phyloP scores from a whole-genome alignment of 176 grass and related monocot genomes.

The Aegilops speltoides region DNA sequence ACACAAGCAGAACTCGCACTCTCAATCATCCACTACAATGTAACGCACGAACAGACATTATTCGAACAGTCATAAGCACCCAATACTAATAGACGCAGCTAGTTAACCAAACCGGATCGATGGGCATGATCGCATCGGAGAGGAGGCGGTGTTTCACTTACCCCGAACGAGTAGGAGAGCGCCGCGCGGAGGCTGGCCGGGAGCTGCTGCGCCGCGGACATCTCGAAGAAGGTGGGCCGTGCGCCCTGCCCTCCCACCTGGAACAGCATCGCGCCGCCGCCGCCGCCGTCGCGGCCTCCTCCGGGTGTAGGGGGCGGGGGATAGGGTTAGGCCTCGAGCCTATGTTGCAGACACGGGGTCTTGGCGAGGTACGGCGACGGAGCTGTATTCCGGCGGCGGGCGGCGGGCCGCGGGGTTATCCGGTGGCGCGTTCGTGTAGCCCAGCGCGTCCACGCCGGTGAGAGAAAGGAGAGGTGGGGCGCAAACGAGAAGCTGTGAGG shows the following conservation, averaged over 20 bases:
- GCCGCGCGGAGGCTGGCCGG: slow-evolving; percentile 85
- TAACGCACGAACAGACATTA: too few relatives aligned
- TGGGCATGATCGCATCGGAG: slow-evolving; percentile 22
- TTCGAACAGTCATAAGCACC: background rate
- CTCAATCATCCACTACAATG: slow-evolving; percentile 1
- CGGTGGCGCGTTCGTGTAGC: background rate
- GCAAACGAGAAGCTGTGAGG: slow-evolving; percentile 5
- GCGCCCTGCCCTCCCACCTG: slow-evolving; percentile 97
- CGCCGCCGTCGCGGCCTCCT: background rate
- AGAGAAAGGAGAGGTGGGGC: slow-evolving; percentile 24
- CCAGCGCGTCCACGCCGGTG: slow-evolving; percentile 34
- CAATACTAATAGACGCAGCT: background rate
- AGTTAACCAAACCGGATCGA: background rate
- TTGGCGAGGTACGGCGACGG: background rate
- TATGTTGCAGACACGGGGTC: background rate
- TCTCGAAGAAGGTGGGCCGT: slow-evolving; percentile 99
- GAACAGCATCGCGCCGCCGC: slow-evolving; percentile 68
- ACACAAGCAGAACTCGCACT: background rate
- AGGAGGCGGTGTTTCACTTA: slow-evolving; percentile 10
- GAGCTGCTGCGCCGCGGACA: slow-evolving; percentile 99
- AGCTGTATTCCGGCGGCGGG: background rate
- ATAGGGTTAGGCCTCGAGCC: slow-evolving; percentile 22
- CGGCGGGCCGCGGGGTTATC: slow-evolving; percentile 5
- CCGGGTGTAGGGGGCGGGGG: background rate
- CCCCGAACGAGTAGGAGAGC: slow-evolving; percentile 91